Evolutionary conservation across 441 rosid genomes (phyloP).

Genomic region (Arabidopsis lyrata): DNA sequence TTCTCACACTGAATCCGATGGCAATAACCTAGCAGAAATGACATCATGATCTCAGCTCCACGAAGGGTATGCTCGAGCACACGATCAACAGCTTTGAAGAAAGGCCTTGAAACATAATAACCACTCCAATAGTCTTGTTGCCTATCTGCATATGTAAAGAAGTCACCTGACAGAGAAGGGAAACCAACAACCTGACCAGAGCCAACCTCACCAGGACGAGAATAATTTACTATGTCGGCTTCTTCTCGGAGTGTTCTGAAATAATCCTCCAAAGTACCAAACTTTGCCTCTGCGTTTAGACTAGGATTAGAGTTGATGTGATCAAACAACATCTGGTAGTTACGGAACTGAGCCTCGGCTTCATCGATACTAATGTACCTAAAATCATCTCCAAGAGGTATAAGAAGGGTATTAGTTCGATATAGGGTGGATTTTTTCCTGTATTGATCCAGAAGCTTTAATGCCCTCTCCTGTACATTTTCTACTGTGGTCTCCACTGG

Average conservation of each 20-base stretch:
- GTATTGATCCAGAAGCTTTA: conserved; percentile 82
- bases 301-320: conserved; percentile 88
- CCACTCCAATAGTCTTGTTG: conserved; percentile 99
- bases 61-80: conserved; percentile 92
- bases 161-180: conserved; percentile 97
- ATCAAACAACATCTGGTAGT: conserved; percentile 90
- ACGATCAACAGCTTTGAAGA: conserved; percentile 97
- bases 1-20: conserved; percentile 88
- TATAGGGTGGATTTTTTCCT: conserved; percentile 89
- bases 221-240: conserved; percentile 81
- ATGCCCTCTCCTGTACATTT: conserved; percentile 91
- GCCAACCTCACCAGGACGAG: conserved; percentile 83
- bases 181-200: conserved; percentile 82
- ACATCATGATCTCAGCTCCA: conserved; percentile 89
- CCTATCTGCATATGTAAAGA: conserved; percentile 95
- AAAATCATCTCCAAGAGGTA: conserved; percentile 99
- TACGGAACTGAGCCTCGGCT: conserved; percentile 94
- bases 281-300: conserved; percentile 82
- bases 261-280: conserved; percentile 95
- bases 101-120: conserved; percentile 96
- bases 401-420: conserved; percentile 90
- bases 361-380: conserved; percentile 81
- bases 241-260: conserved; percentile 82
- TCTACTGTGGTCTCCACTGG: conserved; percentile 81
- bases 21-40: conserved; percentile 88